phyloP scores from a whole-genome alignment of 2,329 filamentous ascomycete genomes.

The Trichoderma polysporum region DNA sequence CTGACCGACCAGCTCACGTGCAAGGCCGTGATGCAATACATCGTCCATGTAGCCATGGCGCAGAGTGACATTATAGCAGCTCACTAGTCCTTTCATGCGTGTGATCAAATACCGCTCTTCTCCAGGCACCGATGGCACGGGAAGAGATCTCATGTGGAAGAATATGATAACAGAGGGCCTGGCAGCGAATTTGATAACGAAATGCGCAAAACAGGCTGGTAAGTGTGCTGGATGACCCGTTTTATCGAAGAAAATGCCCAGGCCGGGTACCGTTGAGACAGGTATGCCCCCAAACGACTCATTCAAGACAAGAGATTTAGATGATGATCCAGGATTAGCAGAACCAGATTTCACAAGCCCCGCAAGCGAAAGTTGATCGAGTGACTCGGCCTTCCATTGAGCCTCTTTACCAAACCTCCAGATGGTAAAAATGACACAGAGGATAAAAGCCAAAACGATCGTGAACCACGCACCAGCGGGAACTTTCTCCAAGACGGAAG shows the following conservation, averaged over 20 bases:
- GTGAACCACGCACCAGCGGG: slow-evolving; percentile 80
- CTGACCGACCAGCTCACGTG: slow-evolving; percentile 54
- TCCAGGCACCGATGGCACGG: slow-evolving; percentile 54
- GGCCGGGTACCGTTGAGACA: slow-evolving; percentile 52
- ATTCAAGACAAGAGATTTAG: slow-evolving; percentile 28
- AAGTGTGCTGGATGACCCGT: slow-evolving; percentile 56
- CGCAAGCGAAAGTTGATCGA: slow-evolving; percentile 51
- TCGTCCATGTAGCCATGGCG: slow-evolving; percentile 74
- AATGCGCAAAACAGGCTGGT: slow-evolving; percentile 69
- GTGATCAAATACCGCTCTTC: slow-evolving; percentile 49
- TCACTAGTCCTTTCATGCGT: slow-evolving; percentile 48
- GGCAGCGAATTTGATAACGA: slow-evolving; percentile 68
- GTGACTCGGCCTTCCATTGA: slow-evolving; percentile 70
- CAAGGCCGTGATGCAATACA: slow-evolving; percentile 65
- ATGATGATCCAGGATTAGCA: slow-evolving; percentile 20
- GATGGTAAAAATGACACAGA: slow-evolving; percentile 66
- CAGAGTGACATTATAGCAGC: slow-evolving; percentile 67
- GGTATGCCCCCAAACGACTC: slow-evolving; percentile 43
- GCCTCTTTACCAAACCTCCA: slow-evolving; percentile 79
- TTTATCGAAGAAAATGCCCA: slow-evolving; percentile 79
- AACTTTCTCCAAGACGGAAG: slow-evolving; percentile 68
- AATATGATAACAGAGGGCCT: slow-evolving; percentile 69
- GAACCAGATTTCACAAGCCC: background rate
- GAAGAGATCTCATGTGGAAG: slow-evolving; percentile 68
- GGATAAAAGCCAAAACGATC: slow-evolving; percentile 59